Percentiles rank a stretch among this genome's conserved stretches.
Conservation (phyloP, 108 stramenopile species). For the Skeletonema tropicum region DNA sequence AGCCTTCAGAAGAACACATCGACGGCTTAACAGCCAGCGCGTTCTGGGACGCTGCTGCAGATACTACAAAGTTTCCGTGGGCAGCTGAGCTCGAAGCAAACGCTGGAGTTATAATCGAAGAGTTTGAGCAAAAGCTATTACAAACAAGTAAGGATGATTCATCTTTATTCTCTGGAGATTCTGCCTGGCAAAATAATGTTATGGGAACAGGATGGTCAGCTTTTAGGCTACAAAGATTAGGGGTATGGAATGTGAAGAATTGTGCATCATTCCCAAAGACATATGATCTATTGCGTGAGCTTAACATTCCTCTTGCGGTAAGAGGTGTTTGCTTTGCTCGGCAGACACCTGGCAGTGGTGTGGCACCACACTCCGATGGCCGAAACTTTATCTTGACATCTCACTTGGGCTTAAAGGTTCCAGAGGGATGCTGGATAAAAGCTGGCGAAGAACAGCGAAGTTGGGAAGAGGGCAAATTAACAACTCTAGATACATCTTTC, state of each 20-base stretch:
- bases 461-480: constrained; percentile 81
- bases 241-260: constrained; percentile 89
- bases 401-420: constrained; percentile 85
- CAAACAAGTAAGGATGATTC: constrained; percentile 12
- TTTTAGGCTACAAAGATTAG: constrained; percentile 87
- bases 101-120: constrained; percentile 74
- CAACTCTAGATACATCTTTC: constrained; percentile 91
- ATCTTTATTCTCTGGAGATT: constrained; percentile 68
- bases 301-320: constrained; percentile 91
- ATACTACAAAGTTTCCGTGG: constrained; percentile 80
- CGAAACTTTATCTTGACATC: constrained; percentile 93
- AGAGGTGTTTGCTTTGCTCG: constrained; percentile 94
- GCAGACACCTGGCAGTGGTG: constrained; percentile 85
- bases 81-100: constrained; percentile 76
- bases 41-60: constrained; percentile 76
- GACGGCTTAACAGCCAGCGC: constrained; percentile 89
- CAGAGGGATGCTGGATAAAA: constrained; percentile 83
- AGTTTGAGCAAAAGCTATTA: constrained; percentile 70
- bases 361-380: constrained; percentile 88
- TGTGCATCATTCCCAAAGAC: constrained; percentile 87
- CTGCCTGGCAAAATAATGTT: constrained; percentile 83
- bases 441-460: constrained; percentile 69
- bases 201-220: constrained; percentile 95
- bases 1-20: constrained; percentile 91
- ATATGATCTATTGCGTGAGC: constrained; percentile 67